These are phyloP conservation scores for Dictyostelium capitatum DNA, from an alignment of 78 protist genomes.

Conservation along the genomic window DNA sequence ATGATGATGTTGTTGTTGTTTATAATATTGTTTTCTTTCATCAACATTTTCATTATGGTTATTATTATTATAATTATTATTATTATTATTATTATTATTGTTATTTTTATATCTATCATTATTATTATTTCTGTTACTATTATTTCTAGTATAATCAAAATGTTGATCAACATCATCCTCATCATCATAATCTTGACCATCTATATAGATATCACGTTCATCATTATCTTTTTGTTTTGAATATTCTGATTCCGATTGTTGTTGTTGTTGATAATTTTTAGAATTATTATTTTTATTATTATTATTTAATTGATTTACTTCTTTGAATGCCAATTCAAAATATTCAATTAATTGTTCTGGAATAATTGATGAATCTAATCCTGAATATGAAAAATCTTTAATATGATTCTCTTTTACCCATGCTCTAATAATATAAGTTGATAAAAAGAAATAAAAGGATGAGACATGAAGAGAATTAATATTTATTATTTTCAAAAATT, in stretches of 20 bases:
- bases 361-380: constrained; percentile 6
- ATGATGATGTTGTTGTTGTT: no score
- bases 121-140: neutral
- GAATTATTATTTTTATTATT: neutral
- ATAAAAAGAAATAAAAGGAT: neutral
- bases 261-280: neutral
- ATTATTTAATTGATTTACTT: constrained; percentile 11
- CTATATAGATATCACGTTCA: neutral
- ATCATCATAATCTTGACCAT: constrained; percentile 9
- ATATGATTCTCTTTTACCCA: constrained; percentile 44
- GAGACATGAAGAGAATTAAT: neutral
- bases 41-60: neutral
- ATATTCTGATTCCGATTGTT: neutral
- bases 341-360: neutral
- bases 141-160: neutral
- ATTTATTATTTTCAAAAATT: no score
- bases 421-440: neutral
- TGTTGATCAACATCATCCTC: neutral
- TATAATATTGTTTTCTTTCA: constrained; percentile 15
- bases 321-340: constrained; percentile 43
- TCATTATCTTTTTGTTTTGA: neutral
- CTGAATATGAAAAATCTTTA: constrained; percentile 23
- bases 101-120: neutral
- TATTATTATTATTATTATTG: neutral
- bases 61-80: neutral